Evolutionary conservation across 2,329 filamentous ascomycete genomes (phyloP).

Genomic region (Cladorrhinum sp.): DNA sequence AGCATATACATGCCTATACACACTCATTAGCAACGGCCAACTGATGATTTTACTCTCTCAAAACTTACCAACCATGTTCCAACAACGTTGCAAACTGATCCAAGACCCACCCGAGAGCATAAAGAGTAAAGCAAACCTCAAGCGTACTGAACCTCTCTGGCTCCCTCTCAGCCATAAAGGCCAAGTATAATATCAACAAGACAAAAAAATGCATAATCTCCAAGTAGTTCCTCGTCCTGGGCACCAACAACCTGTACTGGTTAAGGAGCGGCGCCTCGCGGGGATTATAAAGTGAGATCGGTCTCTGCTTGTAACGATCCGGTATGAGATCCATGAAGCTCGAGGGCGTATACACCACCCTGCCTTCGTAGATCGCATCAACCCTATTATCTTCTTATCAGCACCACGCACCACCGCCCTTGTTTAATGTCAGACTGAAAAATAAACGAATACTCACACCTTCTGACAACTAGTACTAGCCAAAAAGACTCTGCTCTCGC

Average conservation of each 20-base stretch:
- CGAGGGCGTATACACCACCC: constrained; percentile 78
- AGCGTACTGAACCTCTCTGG: constrained; percentile 52
- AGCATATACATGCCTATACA: constrained; percentile 71
- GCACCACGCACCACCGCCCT: background rate
- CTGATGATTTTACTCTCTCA: background rate
- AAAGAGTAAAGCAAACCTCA: constrained; percentile 69
- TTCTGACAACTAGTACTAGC: constrained; percentile 76
- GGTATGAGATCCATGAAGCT: constrained; percentile 81
- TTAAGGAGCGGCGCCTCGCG: constrained; percentile 72
- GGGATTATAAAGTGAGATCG: constrained; percentile 78
- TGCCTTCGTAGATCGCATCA: constrained; percentile 76
- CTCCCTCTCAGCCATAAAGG: constrained; percentile 68
- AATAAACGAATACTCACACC: constrained; percentile 46
- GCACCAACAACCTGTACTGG: constrained; percentile 81
- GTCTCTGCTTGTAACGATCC: constrained; percentile 80
- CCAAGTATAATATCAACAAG: constrained; percentile 65
- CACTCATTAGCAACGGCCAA: constrained; percentile 35
- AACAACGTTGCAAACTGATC: constrained; percentile 75
- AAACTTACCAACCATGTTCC: constrained; percentile 62
- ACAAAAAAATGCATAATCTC: constrained; percentile 72
- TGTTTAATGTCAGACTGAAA: background rate
- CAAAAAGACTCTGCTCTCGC: constrained; percentile 75
- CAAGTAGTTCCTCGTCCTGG: constrained; percentile 70
- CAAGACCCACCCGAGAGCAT: constrained; percentile 73
- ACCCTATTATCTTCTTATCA: constrained; percentile 42